Base-by-base conservation (phyloP, 306 rosid genomes). In the Medicago lupulina region DNA sequence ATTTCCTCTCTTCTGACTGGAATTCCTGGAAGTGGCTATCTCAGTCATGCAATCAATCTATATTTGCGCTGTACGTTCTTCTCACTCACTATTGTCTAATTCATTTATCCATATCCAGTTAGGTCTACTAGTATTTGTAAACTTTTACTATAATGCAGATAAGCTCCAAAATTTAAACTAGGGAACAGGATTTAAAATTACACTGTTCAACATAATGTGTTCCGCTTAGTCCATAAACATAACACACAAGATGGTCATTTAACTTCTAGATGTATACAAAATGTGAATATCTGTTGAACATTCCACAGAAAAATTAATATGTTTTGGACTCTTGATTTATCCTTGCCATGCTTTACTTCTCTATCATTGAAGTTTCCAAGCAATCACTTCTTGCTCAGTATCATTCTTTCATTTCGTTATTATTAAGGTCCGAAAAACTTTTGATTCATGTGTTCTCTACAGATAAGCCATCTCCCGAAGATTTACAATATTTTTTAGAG, bases 21-120 rank as follows among this genome's bases (percentile, higher is more conserved):
- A 76, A 81, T 94, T 85, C 91, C 96, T n/a, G 98, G 98, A 63
- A 91, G 96, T 75, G 98, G 98, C 75, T 94, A 91, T 88, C 98
- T 94, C 16, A 91, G 93, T 80, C 98, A 94, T 87, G 98, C 98
- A 71, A 91, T 94, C 80, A 94, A 94, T 88, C 84, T 94, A 87
- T 94, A 94, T 81, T 83, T 91, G 55, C 98, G 98, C 64, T 94
- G 98, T 94, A 94, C 13, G 93, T 81, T 54, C 49, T 75, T 75
- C 63, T 74, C 63, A 25, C 49, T 41, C 77, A 13, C 50, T 25
- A 18, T 53, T 38, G 43, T 67, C 76, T 74, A 4, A 46, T 9
- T 19, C 36, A 21, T 74, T 68, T 49, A 13, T 61, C 67, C 64
- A 28, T 54, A 73, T 85, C 47, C 17, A 71, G 50, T 76, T 80